Evolutionary conservation across 495 filamentous ascomycete genomes (phyloP).

Genomic region (Cryomyces antarcticus): DNA sequence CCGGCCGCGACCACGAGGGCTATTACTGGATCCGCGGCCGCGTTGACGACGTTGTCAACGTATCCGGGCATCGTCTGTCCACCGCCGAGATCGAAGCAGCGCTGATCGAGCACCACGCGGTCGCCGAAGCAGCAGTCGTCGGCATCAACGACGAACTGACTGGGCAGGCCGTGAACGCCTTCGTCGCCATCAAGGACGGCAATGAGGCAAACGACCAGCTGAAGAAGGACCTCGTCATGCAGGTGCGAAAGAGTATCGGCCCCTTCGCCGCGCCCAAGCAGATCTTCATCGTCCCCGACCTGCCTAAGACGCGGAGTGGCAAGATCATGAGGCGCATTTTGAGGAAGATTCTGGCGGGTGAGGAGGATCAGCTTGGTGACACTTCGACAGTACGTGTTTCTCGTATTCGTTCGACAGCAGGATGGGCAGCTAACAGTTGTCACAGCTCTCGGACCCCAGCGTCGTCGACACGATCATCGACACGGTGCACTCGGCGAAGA

Average conservation of each 20-base stretch:
- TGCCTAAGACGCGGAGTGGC: constrained; percentile 89
- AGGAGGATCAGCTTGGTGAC: constrained; percentile 93
- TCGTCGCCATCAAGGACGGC: constrained; percentile 80
- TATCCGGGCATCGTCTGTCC: constrained; percentile 84
- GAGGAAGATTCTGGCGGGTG: constrained; percentile 86
- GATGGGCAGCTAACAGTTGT: constrained; percentile 18
- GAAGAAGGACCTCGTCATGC: constrained; percentile 78
- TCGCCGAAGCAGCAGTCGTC: constrained; percentile 91
- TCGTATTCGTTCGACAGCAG: neutral
- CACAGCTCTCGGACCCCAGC: constrained; percentile 68
- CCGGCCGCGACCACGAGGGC: constrained; percentile 90
- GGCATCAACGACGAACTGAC: constrained; percentile 84
- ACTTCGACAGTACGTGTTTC: constrained; percentile 55
- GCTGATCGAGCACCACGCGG: constrained; percentile 70
- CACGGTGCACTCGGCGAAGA: constrained; percentile 42
- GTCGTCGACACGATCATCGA: constrained; percentile 80
- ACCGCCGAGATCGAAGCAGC: constrained; percentile 97
- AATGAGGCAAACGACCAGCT: constrained; percentile 61
- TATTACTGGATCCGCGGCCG: constrained; percentile 99
- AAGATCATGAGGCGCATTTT: constrained; percentile 99
- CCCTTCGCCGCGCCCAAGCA: constrained; percentile 94
- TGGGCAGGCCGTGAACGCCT: constrained; percentile 92
- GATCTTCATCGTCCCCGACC: constrained; percentile 70
- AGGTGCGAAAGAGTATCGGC: constrained; percentile 91
- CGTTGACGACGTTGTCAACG: constrained; percentile 97